Conservation (phyloP, 2,329 filamentous ascomycete genomes). For the Akanthomyces lecanii region DNA sequence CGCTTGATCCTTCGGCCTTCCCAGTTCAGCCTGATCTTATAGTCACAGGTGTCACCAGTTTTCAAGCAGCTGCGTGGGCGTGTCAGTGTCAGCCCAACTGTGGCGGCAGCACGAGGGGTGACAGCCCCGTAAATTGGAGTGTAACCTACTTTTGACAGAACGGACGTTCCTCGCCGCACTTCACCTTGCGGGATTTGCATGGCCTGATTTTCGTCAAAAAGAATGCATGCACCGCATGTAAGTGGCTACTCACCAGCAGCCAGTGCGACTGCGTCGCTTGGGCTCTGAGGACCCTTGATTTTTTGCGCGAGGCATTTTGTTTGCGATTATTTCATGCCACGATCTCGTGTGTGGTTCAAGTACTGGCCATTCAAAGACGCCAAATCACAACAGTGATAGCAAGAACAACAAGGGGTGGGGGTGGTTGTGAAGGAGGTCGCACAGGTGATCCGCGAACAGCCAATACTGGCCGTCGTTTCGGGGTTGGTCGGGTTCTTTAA, state of each 20-base stretch:
- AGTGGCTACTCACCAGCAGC: slow-evolving; percentile 38
- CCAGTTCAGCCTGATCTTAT: slow-evolving; percentile 78
- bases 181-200: slow-evolving; percentile 68
- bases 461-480: not conserved
- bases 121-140: not conserved
- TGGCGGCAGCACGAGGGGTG: not conserved
- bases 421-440: not conserved
- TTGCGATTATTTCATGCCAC: not conserved
- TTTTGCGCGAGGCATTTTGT: slow-evolving; percentile 39
- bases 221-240: not conserved
- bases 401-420: not conserved
- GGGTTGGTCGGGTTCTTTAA: slow-evolving; percentile 1
- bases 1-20: slow-evolving; percentile 51
- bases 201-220: slow-evolving; percentile 48
- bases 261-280: slow-evolving; percentile 42
- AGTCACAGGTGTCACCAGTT: slow-evolving; percentile 71
- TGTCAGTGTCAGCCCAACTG: not conserved
- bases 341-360: not conserved
- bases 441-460: slow-evolving; percentile 8
- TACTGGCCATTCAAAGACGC: not conserved
- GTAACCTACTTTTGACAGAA: slow-evolving; percentile 57
- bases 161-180: slow-evolving; percentile 77
- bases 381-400: not conserved
- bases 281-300: slow-evolving; percentile 40
- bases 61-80: slow-evolving; percentile 52